These are phyloP conservation scores for Linnemannia elongata DNA, from an alignment of 192 early-diverging fungal genomes.

Conservation along the genomic window DNA sequence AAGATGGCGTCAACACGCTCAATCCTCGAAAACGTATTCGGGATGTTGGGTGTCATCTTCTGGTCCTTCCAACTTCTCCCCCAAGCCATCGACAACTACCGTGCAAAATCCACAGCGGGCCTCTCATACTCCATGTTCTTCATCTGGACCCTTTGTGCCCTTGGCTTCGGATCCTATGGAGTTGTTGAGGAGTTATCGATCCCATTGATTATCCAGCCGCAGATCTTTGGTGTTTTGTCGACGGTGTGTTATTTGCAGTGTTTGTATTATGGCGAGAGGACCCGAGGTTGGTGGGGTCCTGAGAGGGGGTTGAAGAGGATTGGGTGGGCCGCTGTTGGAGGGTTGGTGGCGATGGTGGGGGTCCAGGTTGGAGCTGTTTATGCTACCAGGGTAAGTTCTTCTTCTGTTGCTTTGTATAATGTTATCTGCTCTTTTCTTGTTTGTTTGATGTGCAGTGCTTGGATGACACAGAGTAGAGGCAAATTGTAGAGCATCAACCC, in stretches of 20 bases:
- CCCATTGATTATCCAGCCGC: conserved; percentile 62
- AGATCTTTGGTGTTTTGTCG: conserved; percentile 60
- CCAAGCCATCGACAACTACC: conserved; percentile 63
- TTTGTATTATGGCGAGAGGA: conserved; percentile 39
- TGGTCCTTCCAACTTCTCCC: conserved; percentile 67
- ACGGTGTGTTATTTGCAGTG: conserved; percentile 55
- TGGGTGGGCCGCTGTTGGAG: neutral
- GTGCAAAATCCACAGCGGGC: conserved; percentile 52
- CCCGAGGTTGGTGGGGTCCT: neutral
- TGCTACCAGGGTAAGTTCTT: conserved; percentile 36
- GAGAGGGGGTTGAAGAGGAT: neutral
- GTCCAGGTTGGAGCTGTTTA: conserved; percentile 26
- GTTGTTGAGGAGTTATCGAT: conserved; percentile 59
- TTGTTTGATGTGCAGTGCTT: conserved; percentile 3
- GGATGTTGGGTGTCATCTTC: conserved; percentile 60
- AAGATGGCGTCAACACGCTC: conserved; percentile 38
- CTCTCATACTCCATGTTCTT: conserved; percentile 58
- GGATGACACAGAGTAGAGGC: neutral
- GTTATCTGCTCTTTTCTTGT: neutral
- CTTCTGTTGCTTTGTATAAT: neutral
- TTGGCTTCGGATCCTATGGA: conserved; percentile 59
- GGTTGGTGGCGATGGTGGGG: conserved; percentile 4
- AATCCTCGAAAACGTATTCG: conserved; percentile 58
- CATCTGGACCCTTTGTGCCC: conserved; percentile 54
- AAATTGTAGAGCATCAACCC: neutral